phyloP scores from a whole-genome alignment of 331 rosid genomes.

The Pyracantha coccinea region DNA sequence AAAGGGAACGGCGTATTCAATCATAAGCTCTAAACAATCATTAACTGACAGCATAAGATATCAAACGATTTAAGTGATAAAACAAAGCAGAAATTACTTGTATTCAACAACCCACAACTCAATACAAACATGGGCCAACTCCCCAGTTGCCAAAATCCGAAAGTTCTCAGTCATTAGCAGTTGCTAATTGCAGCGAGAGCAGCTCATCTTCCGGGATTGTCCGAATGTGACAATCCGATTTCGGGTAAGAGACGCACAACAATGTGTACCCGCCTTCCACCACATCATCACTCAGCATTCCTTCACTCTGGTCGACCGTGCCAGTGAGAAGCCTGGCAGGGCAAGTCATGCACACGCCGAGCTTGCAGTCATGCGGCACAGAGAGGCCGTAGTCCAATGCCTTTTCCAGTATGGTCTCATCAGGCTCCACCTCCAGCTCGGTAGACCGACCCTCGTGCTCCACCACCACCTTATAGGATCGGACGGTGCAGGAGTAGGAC shows the following conservation, averaged over 20 bases:
- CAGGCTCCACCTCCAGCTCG: constrained; percentile 68
- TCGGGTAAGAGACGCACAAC: constrained; percentile 67
- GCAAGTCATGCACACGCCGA: constrained; percentile 99
- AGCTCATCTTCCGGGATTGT: constrained; percentile 86
- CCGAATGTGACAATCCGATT: constrained; percentile 67
- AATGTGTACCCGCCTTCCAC: constrained; percentile 79
- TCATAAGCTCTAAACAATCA: not conserved
- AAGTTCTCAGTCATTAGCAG: constrained; percentile 66
- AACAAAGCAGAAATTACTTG: not conserved
- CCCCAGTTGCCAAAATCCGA: constrained; percentile 2
- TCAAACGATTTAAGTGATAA: not conserved
- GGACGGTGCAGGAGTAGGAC: constrained; percentile 20
- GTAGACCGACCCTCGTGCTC: constrained; percentile 63
- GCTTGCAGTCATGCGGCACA: constrained; percentile 86
- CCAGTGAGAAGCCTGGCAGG: constrained; percentile 81
- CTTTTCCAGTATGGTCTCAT: constrained; percentile 68
- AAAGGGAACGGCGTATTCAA: not conserved
- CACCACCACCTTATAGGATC: constrained; percentile 66
- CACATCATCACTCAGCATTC: constrained; percentile 97
- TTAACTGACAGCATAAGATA: not conserved
- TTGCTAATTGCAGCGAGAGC: constrained; percentile 77
- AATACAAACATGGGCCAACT: not conserved
- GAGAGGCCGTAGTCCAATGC: constrained; percentile 67
- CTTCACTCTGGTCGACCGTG: constrained; percentile 84
- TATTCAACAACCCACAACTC: constrained; percentile 4